Conservation (phyloP, 768 basidiomycete species). For the Lactarius indigo region DNA sequence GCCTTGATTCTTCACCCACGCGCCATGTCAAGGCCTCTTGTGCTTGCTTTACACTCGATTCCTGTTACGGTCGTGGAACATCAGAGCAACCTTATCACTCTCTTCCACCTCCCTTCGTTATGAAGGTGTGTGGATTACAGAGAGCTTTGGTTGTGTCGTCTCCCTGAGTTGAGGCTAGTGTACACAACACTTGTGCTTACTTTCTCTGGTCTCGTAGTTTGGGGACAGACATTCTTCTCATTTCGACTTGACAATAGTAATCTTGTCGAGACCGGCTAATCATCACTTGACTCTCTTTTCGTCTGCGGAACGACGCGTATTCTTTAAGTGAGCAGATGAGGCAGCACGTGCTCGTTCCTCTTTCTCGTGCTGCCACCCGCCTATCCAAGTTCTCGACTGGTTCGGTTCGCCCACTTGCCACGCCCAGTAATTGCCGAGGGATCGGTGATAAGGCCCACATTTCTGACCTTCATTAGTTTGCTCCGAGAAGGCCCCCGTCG, state of each 20-base stretch:
- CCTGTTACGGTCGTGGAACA: conserved; percentile 78
- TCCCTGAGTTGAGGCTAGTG: conserved; percentile 56
- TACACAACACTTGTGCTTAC: conserved; percentile 30
- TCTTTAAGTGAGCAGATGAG: too few relatives aligned
- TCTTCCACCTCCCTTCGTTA: conserved; percentile 54
- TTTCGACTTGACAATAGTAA: conserved; percentile 12
- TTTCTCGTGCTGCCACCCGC: too few relatives aligned
- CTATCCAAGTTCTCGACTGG: too few relatives aligned
- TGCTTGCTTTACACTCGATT: conserved; percentile 42
- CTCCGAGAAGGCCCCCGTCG: too few relatives aligned
- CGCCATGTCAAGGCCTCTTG: conserved; percentile 67
- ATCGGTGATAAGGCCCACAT: too few relatives aligned
- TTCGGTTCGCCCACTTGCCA: too few relatives aligned
- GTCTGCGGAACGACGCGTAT: neutral
- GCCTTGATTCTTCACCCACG: conserved; percentile 34
- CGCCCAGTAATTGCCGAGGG: too few relatives aligned
- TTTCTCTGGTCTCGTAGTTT: conserved; percentile 56
- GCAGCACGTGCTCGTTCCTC: too few relatives aligned
- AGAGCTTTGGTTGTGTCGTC: conserved; percentile 43
- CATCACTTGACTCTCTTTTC: neutral
- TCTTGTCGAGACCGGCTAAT: neutral
- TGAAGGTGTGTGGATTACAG: conserved; percentile 49
- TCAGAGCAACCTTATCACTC: conserved; percentile 36
- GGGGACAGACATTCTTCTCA: conserved; percentile 50
- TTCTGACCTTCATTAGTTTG: too few relatives aligned